Evolutionary conservation across 805 yeast species (phyloP), one percentile per base, ranked within the genome.

Genomic region (Priceomyces medius): DNA sequence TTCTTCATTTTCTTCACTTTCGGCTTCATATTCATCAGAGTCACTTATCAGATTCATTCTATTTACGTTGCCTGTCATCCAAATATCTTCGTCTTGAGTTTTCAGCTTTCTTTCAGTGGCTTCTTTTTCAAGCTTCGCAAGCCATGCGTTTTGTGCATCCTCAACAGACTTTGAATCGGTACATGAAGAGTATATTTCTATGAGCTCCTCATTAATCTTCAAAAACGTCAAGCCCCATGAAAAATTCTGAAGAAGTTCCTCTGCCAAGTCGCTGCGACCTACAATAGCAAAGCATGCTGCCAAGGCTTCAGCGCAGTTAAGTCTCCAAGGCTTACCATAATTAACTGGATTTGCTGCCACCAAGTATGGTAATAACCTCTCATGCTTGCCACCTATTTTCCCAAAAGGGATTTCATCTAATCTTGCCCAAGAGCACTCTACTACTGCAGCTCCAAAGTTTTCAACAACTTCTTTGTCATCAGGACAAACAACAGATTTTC

Each of bases 361-460:
- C 36, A 93, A 68, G 54, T 91, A 93, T 0, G 99, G 99, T 43
- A 93, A 60, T 21, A 93, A 68, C 36, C 99, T 71, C 57, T 91
- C 96, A 54, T 88, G 74, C 46, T 79, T 80, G 3, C 98, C 98
- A 3, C 98, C 98, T 44, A 93, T 89, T 56, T 86, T 88, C 45
- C 75, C 69, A 63, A 93, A 93, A 3, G 99, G 99, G n/a, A 93
- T 81, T 61, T 93, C 99, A 42, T 89, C 96, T n/a, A 93, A 61
- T 41, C 98, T 71, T 0, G 99, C 99, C 99, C 99, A 93, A 2
- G 97, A 88, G 64, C 98, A 91, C 60, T 93, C 99, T 2, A 93
- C 98, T 7, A 93, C 99, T 0, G 99, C 96, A n/a, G 89, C 93
- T 27, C 99, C 99, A 31, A 71, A 58, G 20, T 72, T 72, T 53